These are phyloP conservation scores for Begonia peltatifolia DNA, from an alignment of 306 rosid species.

Conservation along the genomic window DNA sequence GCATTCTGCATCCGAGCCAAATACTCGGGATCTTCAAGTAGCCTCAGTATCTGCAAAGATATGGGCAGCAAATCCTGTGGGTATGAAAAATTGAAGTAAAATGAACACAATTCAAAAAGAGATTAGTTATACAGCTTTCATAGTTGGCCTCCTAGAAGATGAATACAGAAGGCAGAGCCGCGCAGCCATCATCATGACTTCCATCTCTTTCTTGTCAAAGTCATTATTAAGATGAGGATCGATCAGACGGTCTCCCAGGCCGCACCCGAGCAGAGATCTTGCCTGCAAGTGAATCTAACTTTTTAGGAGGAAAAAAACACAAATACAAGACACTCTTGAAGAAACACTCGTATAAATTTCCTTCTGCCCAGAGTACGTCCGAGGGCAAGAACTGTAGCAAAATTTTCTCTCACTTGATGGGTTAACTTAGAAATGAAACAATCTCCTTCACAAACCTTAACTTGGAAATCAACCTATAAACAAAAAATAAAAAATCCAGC, in stretches of 20 bases:
- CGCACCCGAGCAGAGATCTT: constrained; percentile 24
- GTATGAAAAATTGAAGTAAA: neutral
- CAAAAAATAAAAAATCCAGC: neutral
- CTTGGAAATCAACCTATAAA: constrained; percentile 36
- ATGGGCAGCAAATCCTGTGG: neutral
- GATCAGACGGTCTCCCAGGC: constrained; percentile 19
- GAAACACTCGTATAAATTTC: neutral
- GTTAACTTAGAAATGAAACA: constrained; percentile 25
- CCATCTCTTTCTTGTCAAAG: constrained; percentile 30
- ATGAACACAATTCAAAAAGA: neutral
- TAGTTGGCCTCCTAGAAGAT: constrained; percentile 32
- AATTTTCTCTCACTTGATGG: constrained; percentile 23
- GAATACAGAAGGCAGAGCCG: constrained; percentile 33
- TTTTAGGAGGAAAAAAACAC: neutral
- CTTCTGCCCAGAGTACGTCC: constrained; percentile 36
- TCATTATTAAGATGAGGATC: constrained; percentile 25
- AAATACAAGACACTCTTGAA: neutral
- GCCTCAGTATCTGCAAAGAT: constrained; percentile 21
- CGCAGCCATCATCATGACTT: constrained; percentile 26
- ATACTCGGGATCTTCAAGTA: constrained; percentile 27
- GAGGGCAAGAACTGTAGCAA: constrained; percentile 25
- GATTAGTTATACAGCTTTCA: constrained; percentile 17
- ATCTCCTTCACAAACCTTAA: constrained; percentile 26
- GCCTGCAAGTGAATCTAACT: constrained; percentile 18
- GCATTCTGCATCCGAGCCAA: constrained; percentile 25